These are phyloP conservation scores for Cyberlindnera nakhonratchasimensis DNA, from an alignment of 805 yeast species.

Conservation along the genomic window DNA sequence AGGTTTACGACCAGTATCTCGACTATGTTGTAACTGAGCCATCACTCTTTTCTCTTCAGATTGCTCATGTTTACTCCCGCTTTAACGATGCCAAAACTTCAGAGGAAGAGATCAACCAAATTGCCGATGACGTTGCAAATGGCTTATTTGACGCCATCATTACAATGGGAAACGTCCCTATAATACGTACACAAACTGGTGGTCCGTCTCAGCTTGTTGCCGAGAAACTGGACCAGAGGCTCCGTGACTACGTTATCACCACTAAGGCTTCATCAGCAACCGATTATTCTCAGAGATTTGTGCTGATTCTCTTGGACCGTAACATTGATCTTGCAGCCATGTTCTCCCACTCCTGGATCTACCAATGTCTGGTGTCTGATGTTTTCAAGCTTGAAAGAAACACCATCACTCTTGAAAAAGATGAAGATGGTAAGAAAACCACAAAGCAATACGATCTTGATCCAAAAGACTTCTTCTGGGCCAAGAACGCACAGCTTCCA, in stretches of 20 bases:
- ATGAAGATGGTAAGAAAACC: constrained; percentile 36
- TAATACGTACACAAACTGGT: constrained; percentile 85
- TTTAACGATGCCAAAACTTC: constrained; percentile 69
- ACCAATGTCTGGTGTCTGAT: constrained; percentile 94
- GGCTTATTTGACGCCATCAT: constrained; percentile 80
- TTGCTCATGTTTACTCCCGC: constrained; percentile 58
- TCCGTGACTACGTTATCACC: constrained; percentile 84
- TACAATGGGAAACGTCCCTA: constrained; percentile 78
- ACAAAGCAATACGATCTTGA: constrained; percentile 78
- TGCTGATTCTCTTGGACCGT: constrained; percentile 80
- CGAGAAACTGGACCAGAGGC: constrained; percentile 73
- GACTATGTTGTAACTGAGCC: constrained; percentile 94
- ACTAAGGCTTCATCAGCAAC: constrained; percentile 32
- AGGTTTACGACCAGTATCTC: constrained; percentile 91
- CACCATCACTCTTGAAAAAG: constrained; percentile 61
- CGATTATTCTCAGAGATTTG: constrained; percentile 55
- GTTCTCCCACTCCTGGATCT: constrained; percentile 97
- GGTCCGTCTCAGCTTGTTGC: constrained; percentile 97
- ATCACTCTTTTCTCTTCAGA: constrained; percentile 75
- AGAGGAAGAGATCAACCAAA: constrained; percentile 67
- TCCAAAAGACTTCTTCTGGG: constrained; percentile 93
- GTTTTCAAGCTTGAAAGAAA: constrained; percentile 80
- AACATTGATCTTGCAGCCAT: constrained; percentile 87
- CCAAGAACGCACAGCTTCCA: constrained; percentile 75
- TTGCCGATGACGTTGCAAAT: constrained; percentile 69